Evolutionary conservation across 805 yeast species (phyloP), one percentile per base, ranked within the genome.

Genomic region (Candida manassasensis): DNA sequence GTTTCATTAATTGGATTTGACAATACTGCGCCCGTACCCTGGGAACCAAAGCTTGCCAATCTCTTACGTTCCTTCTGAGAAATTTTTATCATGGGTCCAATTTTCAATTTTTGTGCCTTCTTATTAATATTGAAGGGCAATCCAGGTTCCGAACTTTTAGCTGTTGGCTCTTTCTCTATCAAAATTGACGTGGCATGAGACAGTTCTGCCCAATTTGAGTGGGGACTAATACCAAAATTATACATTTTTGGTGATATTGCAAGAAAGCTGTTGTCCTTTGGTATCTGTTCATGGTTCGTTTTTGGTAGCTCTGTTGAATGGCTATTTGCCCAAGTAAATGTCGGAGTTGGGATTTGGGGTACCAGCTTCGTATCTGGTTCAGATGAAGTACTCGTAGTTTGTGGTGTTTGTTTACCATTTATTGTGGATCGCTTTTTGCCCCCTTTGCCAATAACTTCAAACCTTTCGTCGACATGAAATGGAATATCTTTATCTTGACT

Each of bases 61-160:
- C 61, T 67, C 49, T 71, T 75, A 27, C 84, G 54, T 43, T 78
- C 84, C 47, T 76, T 76, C 43, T 81, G 85, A 1, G 85, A 78
- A 11, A 75, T 47, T 41, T 72, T 71, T 21, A 57, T 50, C 14
- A 61, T 54, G 0, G 71, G 62, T 2, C 59, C 59, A 14, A 69
- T 48, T 35, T 56, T 58, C 3, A 58, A 49, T 26, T 59, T 67
- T 6, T 41, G 35, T 7, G 38, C 32, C 19, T 47, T 43, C 13
- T 43, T 29, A 15, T 24, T 34, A 27, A 34, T 13, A 34, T 27
- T 13, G 12, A 14, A 26, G 19, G 24, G 5, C 7, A 13, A 9
- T 32, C 36, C 35, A n/a, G 11, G 6, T 13, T 13, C 21, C 30
- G 8, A 6, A 8, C 35, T 10, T n/a, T 17, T 26, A 25, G 26